Base-by-base conservation (phyloP, 2,329 filamentous ascomycete genomes). In the Monosporascus ibericus region DNA sequence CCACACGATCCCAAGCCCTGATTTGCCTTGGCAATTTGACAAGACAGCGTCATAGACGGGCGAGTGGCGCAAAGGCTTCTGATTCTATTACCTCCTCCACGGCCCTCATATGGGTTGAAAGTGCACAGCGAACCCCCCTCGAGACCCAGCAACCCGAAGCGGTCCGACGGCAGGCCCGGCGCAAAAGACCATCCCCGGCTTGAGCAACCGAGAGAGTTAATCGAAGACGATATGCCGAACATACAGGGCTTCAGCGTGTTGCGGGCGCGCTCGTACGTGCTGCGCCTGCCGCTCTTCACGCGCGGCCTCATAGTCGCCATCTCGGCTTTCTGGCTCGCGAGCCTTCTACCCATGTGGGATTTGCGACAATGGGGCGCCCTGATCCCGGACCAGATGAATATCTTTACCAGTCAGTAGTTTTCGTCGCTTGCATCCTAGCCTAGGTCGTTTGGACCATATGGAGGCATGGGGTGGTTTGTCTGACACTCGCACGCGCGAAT, bases 281-380 rank as follows among this genome's bases (percentile, higher is more conserved):
- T 89, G 55, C 86, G 91, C 48, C 77, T 97, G n/a, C 92, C 94
- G 37, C 77, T 97, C 1, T 91, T 94, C 67, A 96, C 94, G 25
- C 84, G 92, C 48, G 70, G 80, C 18, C 79, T 91, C 15, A 68
- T 91, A 20, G 64, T 84, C 4, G 71, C 85, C 44, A 88, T 95
- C 52, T 64, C 87, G 34, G 72, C 76, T 14, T 79, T 90, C 56
- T 95, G 87, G 83, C 62, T 90, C 37, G 75, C 86, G 6, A 79
- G 85, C 44, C 68, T 92, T 39, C 86, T 88, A 62, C 78, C 82
- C 17, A 73, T 85, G 8, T 92, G 86, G 83, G 80, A 87, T 67
- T 68, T 96, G 50, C 75, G 80, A 63, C 75, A 86, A 73, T 95
- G 88, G 88, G 90, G 88, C 4, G 79, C 86, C 34, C 73, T 97